These are phyloP conservation scores for Suillus placidus DNA, from an alignment of 768 basidiomycete species.

Conservation along the genomic window DNA sequence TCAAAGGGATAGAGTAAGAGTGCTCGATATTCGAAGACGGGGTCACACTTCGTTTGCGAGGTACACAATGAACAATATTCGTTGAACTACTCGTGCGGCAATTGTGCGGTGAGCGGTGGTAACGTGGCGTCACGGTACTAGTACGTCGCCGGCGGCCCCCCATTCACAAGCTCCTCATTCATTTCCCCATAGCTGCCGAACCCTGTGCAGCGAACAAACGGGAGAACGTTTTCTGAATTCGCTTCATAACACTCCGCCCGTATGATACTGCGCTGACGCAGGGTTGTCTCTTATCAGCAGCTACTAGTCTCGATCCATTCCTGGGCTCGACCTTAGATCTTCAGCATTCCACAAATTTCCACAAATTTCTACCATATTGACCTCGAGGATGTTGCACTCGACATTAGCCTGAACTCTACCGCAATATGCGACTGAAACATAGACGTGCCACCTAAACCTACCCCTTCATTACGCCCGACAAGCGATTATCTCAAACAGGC, in stretches of 20 bases:
- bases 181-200: conserved; percentile 20
- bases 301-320: conserved; percentile 13
- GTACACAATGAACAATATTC: conserved; percentile 9
- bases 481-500: conserved; percentile 8
- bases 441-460: conserved; percentile 14
- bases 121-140: conserved; percentile 11
- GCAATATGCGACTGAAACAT: conserved; percentile 13
- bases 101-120: conserved; percentile 20
- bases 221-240: conserved; percentile 24
- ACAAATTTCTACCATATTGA: conserved; percentile 13
- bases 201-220: conserved; percentile 20
- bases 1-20: conserved; percentile 3
- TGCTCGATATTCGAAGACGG: background rate
- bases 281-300: conserved; percentile 16
- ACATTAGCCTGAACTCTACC: conserved; percentile 17
- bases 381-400: conserved; percentile 8
- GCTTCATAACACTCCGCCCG: conserved; percentile 15
- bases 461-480: conserved; percentile 6
- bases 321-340: conserved; percentile 15
- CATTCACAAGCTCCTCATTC: conserved; percentile 20
- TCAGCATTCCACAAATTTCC: conserved; percentile 19
- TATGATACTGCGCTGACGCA: conserved; percentile 13
- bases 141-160: conserved; percentile 12
- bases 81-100: conserved; percentile 8
- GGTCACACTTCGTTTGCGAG: conserved; percentile 13